Evolutionary conservation across 805 yeast species (phyloP), one percentile per base, ranked within the genome.

Genomic region (Saturnispora ahearnii): DNA sequence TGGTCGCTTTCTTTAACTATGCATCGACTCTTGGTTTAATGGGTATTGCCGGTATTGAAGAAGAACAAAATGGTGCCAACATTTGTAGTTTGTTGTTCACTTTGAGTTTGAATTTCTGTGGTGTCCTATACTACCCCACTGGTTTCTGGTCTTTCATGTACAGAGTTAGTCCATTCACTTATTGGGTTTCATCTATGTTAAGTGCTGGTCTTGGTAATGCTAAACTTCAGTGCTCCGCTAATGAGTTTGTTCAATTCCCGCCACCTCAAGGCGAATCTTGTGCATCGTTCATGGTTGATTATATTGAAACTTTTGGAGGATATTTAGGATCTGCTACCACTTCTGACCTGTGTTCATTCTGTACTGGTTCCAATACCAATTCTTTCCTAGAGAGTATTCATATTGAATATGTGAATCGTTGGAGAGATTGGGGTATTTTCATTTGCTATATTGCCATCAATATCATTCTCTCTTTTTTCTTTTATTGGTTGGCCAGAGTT

Each of bases 81-180:
- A 52, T 80, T 50, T 74, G 78, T 1, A 68, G 76, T 34, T 59
- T 84, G 57, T 59, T 81, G 53, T 82, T 79, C 65, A 78, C 84
- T 2, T 66, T 82, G 72, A 70, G 79, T 37, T 68, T 86, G 67
- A 75, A 77, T 49, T 84, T 85, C 77, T 83, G 88, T 73, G 95
- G 95, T 73, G 87, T 83, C 41, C 69, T 86, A 68, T 79, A 77
- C 13, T 69, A 77, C 24, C 76, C 79, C 41, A 61, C 70, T 18
- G 79, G 87, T n/a, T 86, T 86, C 72, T 79, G 90, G 89, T 70
- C 75, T 41, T 84, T 83, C 72, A 81, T 84, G 87, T 84, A 83
- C 72, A 72, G 89, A 62, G 75, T 72, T 18, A 78, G 83, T 24
- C 91, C 93, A 15, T 68, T 82, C 54, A 81, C 88, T 1, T 85